A percentile compares a stretch with the other conserved stretches of the same genome.
phyloP scores from a whole-genome alignment of 805 yeast species.

The Wickerhamomyces bovis region DNA sequence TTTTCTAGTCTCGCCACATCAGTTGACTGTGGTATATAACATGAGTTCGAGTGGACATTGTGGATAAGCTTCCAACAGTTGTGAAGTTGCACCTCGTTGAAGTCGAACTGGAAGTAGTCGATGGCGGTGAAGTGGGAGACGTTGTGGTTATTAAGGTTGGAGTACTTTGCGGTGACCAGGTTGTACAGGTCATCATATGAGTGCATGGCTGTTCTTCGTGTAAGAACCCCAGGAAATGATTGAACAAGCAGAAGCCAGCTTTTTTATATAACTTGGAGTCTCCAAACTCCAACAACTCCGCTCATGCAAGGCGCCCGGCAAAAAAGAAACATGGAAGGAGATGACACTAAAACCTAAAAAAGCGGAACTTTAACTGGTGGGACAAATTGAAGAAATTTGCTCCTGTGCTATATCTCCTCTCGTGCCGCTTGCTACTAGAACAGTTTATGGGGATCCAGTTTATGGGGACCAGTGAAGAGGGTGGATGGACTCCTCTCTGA shows the following conservation, averaged over 20 bases:
- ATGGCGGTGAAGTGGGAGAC: conserved; percentile 21
- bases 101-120: conserved; percentile 35
- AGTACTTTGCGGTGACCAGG: conserved; percentile 12
- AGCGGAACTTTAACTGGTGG: too few species aligned
- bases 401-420: too few species aligned
- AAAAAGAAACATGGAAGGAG: background rate
- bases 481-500: too few species aligned
- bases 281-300: background rate
- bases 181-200: conserved; percentile 23
- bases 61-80: conserved; percentile 37
- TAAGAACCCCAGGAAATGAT: too few species aligned
- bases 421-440: too few species aligned
- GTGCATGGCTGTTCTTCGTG: too few species aligned
- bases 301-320: background rate
- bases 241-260: background rate
- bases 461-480: too few species aligned
- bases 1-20: conserved; percentile 55
- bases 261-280: too few species aligned
- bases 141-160: conserved; percentile 5
- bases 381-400: too few species aligned
- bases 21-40: conserved; percentile 29
- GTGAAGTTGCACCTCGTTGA: conserved; percentile 31
- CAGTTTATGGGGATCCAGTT: too few species aligned
- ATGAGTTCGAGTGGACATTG: conserved; percentile 23
- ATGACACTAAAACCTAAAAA: too few species aligned